Base-by-base conservation (phyloP, 371 early-diverging fungal genomes). In the Mortierella sp. region DNA sequence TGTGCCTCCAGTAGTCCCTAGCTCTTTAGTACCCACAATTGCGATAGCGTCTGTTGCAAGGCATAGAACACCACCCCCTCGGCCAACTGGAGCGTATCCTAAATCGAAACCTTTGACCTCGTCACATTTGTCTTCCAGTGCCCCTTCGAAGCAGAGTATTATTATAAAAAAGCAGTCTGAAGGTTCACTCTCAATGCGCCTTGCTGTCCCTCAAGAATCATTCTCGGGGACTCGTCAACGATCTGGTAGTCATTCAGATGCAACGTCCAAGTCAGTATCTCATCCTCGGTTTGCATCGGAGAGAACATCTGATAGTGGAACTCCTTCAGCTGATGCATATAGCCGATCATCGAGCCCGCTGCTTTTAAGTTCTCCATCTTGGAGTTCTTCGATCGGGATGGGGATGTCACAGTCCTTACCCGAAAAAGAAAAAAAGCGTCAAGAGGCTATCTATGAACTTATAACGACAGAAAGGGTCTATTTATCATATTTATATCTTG, bases 381-480 rank as follows among this genome's bases (percentile, higher is more conserved):
- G 80, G 80, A 79, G 67, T 40, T 66, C 80, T 0, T 63, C 71
- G 4, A 66, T 79, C 6, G 70, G 55, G 5, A 53, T 32, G 43
- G 33, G 53, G 1, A 15, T 74, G 4, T 43, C 47, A 8, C 58
- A 67, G 10, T 71, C 69, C 50, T 77, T 79, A 9, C 53, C 61
- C 13, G 80, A 85, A 58, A 86, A 93, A 41, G 97, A 97, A 65
- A 84, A 88, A 32, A 94, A 92, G 77, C 88, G 97, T 50, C 96
- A 96, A 74, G 97, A 96, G 65, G 94, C 95, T 3, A 94, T 97
- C 63, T 94, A 88, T 76, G 98, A 97, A 83, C 82, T 97, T 45
- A 92, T 96, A 33, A 81, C 88, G 33, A 96, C 97, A 2, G 98
- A 97, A 80, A 90, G 90, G 65, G 86, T 88, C 1, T 97, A 97